A percentile compares a stretch with the other conserved stretches of the same genome.
Evolutionary conservation across 768 basidiomycete genomes (phyloP).

Genomic region (Pholiota microspora): DNA sequence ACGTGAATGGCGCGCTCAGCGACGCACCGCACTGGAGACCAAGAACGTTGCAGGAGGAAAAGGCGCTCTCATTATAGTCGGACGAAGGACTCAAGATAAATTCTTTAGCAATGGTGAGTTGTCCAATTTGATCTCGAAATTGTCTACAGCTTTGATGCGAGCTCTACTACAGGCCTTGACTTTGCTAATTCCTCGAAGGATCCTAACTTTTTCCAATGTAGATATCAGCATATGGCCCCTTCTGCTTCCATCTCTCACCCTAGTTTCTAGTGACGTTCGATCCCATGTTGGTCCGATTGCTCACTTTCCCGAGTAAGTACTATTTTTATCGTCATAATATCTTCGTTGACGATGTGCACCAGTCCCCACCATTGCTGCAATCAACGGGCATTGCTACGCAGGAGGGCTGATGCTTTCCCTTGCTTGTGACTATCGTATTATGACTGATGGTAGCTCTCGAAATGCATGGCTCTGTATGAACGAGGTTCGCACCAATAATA

Average conservation of each 20-base stretch:
- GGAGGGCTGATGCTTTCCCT: constrained; percentile 79
- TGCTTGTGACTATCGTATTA: constrained; percentile 85
- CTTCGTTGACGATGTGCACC: background rate
- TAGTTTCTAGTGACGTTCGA: constrained; percentile 61
- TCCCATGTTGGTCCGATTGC: constrained; percentile 63
- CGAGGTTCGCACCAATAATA: constrained; percentile 49
- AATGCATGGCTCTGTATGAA: constrained; percentile 93
- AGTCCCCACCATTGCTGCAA: constrained; percentile 80
- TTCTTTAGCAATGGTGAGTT: constrained; percentile 78
- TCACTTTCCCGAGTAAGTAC: constrained; percentile 73
- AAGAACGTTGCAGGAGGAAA: constrained; percentile 52
- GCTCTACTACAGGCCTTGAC: constrained; percentile 55
- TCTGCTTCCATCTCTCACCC: constrained; percentile 5
- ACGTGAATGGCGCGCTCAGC: constrained; percentile 61
- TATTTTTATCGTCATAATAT: background rate
- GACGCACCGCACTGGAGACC: constrained; percentile 39
- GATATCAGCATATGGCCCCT: constrained; percentile 2
- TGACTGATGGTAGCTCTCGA: constrained; percentile 76
- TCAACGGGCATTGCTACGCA: constrained; percentile 87
- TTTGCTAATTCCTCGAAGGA: constrained; percentile 50
- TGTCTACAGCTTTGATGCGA: background rate
- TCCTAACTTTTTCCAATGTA: constrained; percentile 66
- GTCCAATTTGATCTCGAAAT: too few relatives aligned
- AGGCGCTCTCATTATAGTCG: constrained; percentile 77
- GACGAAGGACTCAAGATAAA: constrained; percentile 74